Evolutionary conservation across 148 eudicot genomes (phyloP), one percentile per base, ranked within the genome.

Genomic region (Polygonum maritimum): DNA sequence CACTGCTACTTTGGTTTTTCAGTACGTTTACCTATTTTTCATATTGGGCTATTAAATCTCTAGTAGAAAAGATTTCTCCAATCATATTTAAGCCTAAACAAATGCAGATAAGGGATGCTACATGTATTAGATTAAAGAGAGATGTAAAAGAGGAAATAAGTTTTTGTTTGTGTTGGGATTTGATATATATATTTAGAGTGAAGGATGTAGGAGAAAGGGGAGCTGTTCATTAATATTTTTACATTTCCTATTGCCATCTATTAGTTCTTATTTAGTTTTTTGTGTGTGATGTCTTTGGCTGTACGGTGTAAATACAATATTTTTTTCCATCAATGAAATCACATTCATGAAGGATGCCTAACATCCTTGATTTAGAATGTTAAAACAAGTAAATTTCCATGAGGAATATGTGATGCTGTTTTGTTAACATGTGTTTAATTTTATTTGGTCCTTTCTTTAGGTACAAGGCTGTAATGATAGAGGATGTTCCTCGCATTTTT

Each of bases 401-500:
- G 57, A 51, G 16, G n/a, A 51, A n/a, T 51, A 44, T 44, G 57
- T 49, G 57, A n/a, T 51, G 55, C n/a, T 13, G 19, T 15, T 19
- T 14, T 51, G 4, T 44, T 44, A 51, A 49, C 18, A 51, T 51
- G 57, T 14, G 4, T 51, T 51, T 14, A 4, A 51, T 15, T 16
- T 2, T 57, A 33, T 21, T 57, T 21, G 21, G 31, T 9, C 63
- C 63, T 51, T 12, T 81, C 5, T 40, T 2, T 76, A 95, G 98
- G 87, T 92, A 92, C 78, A 92, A 88, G 82, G 83, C 84, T 75
- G 88, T 97, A 31, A 95, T 95, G 98, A 87, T 90, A 4, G 96
- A 90, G 60, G 98, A 95, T 40, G 91, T 95, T 22, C 94, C 97
- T 78, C 89, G 86, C 77, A 95, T 95, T 76, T 95, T 95, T 82